Base-by-base conservation (phyloP, 1,284 basidiomycete genomes). In the Boletellus deceptivus region DNA sequence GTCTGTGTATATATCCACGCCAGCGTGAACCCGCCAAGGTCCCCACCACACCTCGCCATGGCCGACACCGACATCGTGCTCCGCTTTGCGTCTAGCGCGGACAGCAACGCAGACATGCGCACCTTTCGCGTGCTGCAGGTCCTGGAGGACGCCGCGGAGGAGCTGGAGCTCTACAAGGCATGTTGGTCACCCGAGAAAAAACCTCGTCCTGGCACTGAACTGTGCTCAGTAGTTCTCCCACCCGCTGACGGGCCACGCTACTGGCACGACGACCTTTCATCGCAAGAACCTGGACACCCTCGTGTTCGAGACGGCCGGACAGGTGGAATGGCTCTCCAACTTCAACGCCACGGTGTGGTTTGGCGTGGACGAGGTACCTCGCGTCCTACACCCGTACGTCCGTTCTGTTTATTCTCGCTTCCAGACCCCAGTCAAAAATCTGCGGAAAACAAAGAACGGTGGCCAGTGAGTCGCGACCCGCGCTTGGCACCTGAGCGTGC, bases 191-290 rank as follows among this genome's bases (percentile, higher is more conserved):
- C 11, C 29, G 29, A 13, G 29, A 31, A 31, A 5, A 13, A 10
- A 13, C 29, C 10, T 31, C 11, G 29, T 31, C 29, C 29, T 4
- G 29, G 13, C 29, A 8, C 29, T 13, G 11, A 31, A 8, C 2
- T 5, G 45, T 24, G 1, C 37, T 14, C 51, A 83, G 80, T 81
- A 83, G 80, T 81, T 82, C 59, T 70, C 72, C 54, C 79, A 81
- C 57, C 79, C 80, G 1, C 62, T 73, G 18, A 76, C 75, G 3
- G 78, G 78, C 29, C 60, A 71, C 24, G 50, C 55, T 34, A 70
- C 64, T 13, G 76, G 76, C 3, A 70, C 71, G 5, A 82, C 80
- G 2, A 75, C 72, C 5, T 78, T 78, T 48, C 72, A 75, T 50
- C 74, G 79, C 48, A 75, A 71, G 60, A 81, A 82, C 57, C 34